Conservation (phyloP, 441 rosid species). For the Geranium incanum region DNA sequence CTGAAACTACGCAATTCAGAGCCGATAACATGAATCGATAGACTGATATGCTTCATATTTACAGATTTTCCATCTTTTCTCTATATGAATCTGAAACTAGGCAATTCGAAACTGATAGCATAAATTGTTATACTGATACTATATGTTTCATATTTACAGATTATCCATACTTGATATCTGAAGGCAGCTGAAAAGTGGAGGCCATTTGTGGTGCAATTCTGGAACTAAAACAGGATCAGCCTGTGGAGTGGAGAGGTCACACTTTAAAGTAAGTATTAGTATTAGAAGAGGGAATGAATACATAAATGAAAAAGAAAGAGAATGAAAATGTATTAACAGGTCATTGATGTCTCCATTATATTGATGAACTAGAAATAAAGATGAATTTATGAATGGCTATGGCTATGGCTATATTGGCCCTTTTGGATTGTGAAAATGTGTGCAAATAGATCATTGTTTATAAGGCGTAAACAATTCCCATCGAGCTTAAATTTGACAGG, state of each 20-base stretch:
- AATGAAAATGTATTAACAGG: background rate
- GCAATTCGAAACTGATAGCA: background rate
- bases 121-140: background rate
- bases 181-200: background rate
- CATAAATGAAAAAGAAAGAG: slow-evolving; percentile 17
- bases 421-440: too few species aligned
- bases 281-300: slow-evolving; percentile 12
- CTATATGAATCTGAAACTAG: slow-evolving; percentile 9
- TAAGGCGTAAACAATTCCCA: too few species aligned
- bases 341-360: background rate
- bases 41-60: background rate
- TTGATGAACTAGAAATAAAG: background rate
- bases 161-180: slow-evolving; percentile 17
- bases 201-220: background rate
- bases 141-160: slow-evolving; percentile 19
- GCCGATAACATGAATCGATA: background rate
- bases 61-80: slow-evolving; percentile 28
- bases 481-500: too few species aligned
- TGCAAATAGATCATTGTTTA: too few species aligned
- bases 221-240: slow-evolving; percentile 22
- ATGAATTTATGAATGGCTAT: too few species aligned
- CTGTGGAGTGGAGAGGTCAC: slow-evolving; percentile 19
- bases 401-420: too few species aligned
- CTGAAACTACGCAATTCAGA: background rate
- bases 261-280: slow-evolving; percentile 35